Percentiles rank a stretch among this genome's conserved stretches.
Evolutionary conservation across 2,329 filamentous ascomycete genomes (phyloP).

Genomic region (Pseudogymnoascus sp.): DNA sequence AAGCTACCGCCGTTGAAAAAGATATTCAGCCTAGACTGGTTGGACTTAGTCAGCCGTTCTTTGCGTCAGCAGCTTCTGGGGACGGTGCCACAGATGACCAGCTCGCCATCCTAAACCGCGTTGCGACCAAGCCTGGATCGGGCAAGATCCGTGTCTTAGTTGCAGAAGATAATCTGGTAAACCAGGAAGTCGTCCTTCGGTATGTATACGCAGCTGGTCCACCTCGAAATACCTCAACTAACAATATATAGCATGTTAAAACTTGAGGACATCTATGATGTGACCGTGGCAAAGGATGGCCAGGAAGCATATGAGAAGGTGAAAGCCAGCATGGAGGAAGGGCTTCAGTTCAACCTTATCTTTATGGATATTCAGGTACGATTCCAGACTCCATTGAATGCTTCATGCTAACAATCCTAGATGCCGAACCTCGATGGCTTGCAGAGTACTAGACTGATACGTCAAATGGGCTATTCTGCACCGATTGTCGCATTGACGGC

Average conservation of each 20-base stretch:
- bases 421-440: constrained; percentile 92
- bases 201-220: constrained; percentile 18
- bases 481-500: constrained; percentile 88
- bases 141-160: constrained; percentile 73
- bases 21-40: constrained; percentile 71
- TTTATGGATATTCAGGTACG: constrained; percentile 78
- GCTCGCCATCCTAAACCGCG: constrained; percentile 55
- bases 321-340: constrained; percentile 68
- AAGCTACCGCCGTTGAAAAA: constrained; percentile 38
- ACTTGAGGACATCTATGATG: constrained; percentile 73
- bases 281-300: constrained; percentile 77
- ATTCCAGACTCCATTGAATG: background rate
- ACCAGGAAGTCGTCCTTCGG: constrained; percentile 52
- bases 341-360: constrained; percentile 72
- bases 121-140: constrained; percentile 48
- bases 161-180: constrained; percentile 67
- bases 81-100: constrained; percentile 43
- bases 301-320: constrained; percentile 84
- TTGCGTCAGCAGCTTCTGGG: constrained; percentile 31
- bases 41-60: constrained; percentile 77
- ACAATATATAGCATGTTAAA: constrained; percentile 59
- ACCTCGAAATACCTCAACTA: constrained; percentile 42
- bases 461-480: constrained; percentile 75
- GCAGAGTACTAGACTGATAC: constrained; percentile 76
- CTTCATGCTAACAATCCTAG: constrained; percentile 29